These are phyloP conservation scores for Candida tetrigidarum DNA, from an alignment of 1,139 yeast genomes.

Conservation along the genomic window DNA sequence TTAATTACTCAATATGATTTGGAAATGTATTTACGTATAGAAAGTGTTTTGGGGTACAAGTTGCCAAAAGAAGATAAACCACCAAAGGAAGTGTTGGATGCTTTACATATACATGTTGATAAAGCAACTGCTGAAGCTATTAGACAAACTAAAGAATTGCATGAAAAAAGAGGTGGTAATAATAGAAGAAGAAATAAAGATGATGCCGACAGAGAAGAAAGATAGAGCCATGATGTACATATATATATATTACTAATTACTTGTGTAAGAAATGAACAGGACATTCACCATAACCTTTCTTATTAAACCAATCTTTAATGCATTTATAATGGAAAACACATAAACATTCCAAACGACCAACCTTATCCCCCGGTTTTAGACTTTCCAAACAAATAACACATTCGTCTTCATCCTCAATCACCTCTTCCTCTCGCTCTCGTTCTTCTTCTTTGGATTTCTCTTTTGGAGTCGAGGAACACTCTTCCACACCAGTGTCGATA, in stretches of 20 bases:
- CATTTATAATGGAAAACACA: slow-evolving; percentile 94
- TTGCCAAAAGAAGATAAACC: slow-evolving; percentile 80
- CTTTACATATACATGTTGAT: slow-evolving; percentile 85
- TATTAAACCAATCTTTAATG: slow-evolving; percentile 87
- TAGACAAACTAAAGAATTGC: slow-evolving; percentile 77
- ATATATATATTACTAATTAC: slow-evolving; percentile 13
- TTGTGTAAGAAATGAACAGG: slow-evolving; percentile 69
- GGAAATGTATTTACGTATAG: slow-evolving; percentile 86
- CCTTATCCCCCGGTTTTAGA: slow-evolving; percentile 80
- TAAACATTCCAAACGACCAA: slow-evolving; percentile 90
- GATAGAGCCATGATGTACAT: slow-evolving; percentile 22
- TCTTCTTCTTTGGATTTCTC: slow-evolving; percentile 25
- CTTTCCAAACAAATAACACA: slow-evolving; percentile 96
- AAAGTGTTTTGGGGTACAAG: slow-evolving; percentile 79
- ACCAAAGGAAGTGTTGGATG: slow-evolving; percentile 75
- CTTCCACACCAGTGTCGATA: slow-evolving; percentile 27
- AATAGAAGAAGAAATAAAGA: slow-evolving; percentile 45
- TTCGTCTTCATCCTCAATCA: slow-evolving; percentile 52
- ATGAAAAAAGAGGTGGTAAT: slow-evolving; percentile 43
- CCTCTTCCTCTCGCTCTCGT: slow-evolving; percentile 61
- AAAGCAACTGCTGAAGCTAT: slow-evolving; percentile 92
- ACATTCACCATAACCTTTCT: slow-evolving; percentile 84
- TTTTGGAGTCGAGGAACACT: slow-evolving; percentile 6
- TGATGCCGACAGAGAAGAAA: slow-evolving; percentile 53
- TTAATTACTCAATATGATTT: slow-evolving; percentile 94